These are phyloP conservation scores for Picea sitchensis DNA, from an alignment of 75 land plant genomes.

Conservation along the genomic window DNA sequence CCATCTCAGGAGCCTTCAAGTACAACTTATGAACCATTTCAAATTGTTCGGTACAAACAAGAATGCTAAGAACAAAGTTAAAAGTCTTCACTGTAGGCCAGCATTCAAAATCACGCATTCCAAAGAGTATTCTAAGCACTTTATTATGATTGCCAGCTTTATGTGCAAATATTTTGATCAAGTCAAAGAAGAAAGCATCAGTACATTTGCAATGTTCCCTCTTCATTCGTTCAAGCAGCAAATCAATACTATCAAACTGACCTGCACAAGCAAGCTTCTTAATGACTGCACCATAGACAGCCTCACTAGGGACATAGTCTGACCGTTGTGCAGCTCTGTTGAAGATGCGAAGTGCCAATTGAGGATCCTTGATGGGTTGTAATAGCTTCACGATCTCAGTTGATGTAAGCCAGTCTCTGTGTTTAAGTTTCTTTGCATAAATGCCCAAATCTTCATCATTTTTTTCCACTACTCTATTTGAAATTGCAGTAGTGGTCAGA, in stretches of 20 bases:
- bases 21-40: constrained; percentile 41
- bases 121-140: constrained; percentile 33
- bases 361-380: constrained; percentile 18
- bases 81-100: constrained; percentile 53
- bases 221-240: constrained; percentile 24
- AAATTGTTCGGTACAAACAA: constrained; percentile 31
- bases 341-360: constrained; percentile 20
- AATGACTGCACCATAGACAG: constrained; percentile 33
- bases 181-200: constrained; percentile 39
- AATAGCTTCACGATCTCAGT: constrained; percentile 33
- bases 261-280: constrained; percentile 29
- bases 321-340: constrained; percentile 22
- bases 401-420: constrained; percentile 53
- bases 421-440: constrained; percentile 15
- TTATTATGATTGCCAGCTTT: constrained; percentile 17
- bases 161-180: constrained; percentile 42
- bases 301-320: constrained; percentile 57
- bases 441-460: constrained; percentile 1
- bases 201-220: constrained; percentile 31
- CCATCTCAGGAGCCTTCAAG: constrained; percentile 30
- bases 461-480: not conserved
- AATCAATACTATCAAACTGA: constrained; percentile 32
- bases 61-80: constrained; percentile 45
- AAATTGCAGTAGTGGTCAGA: not conserved
- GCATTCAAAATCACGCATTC: constrained; percentile 46